Evolutionary conservation across 805 yeast genomes (phyloP).

Genomic region (Metschnikowia hibisci): DNA sequence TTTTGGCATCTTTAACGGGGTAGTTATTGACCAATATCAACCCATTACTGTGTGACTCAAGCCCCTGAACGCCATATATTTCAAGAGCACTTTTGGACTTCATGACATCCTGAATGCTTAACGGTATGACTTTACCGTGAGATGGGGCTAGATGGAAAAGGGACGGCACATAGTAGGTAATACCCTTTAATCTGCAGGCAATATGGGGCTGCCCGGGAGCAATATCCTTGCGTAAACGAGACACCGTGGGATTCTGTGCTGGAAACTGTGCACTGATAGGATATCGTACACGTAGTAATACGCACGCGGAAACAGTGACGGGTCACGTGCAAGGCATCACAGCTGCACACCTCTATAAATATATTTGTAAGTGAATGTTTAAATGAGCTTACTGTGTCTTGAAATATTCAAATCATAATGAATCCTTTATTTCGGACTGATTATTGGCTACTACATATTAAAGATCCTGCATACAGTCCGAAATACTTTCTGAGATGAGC

Average conservation of each 20-base stretch:
- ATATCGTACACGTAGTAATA: no score
- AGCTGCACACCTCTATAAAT: no score
- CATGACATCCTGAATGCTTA: constrained; percentile 31
- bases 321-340: no score
- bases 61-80: constrained; percentile 17
- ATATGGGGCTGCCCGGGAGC: constrained; percentile 36
- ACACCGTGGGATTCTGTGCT: constrained; percentile 6
- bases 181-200: constrained; percentile 23
- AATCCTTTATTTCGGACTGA: no score
- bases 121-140: constrained; percentile 18
- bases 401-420: no score
- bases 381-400: no score
- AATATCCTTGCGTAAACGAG: constrained; percentile 21
- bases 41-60: constrained; percentile 13
- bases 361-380: no score
- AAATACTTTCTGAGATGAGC: constrained; percentile 1
- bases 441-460: not conserved
- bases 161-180: constrained; percentile 30
- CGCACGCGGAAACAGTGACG: no score
- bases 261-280: not conserved
- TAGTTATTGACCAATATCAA: constrained; percentile 27
- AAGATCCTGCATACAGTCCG: not conserved
- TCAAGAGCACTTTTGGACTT: constrained; percentile 10
- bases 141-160: constrained; percentile 33
- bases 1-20: constrained; percentile 26